A percentile compares a stretch with the other conserved stretches of the same genome.
These are phyloP conservation scores for Candolleomyces aberdarensis DNA, from an alignment of 768 basidiomycete species.

Conservation along the genomic window DNA sequence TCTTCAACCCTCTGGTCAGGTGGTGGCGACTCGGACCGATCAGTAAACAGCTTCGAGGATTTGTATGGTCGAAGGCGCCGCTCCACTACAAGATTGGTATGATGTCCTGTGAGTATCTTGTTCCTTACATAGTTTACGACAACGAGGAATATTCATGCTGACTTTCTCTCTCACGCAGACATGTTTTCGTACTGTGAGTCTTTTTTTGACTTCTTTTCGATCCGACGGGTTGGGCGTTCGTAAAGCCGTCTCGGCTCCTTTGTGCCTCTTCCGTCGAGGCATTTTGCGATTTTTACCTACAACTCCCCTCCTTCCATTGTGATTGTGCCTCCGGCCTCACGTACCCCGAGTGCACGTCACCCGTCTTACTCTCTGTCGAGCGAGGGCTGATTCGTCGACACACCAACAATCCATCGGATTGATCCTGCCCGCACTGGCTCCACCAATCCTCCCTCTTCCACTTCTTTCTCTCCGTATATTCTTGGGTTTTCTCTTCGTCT, in stretches of 20 bases:
- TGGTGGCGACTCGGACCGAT: constrained; percentile 83
- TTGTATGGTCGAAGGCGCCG: constrained; percentile 74
- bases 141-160: neutral
- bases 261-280: neutral
- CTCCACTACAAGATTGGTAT: constrained; percentile 81
- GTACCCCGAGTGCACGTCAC: neutral
- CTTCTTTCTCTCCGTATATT: neutral
- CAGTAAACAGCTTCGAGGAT: constrained; percentile 66
- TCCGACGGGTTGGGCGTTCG: neutral
- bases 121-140: neutral
- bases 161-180: constrained; percentile 22
- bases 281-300: neutral
- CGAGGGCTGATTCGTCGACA: neutral
- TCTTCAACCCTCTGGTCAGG: constrained; percentile 77
- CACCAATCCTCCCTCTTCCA: too few species aligned
- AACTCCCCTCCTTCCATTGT: neutral
- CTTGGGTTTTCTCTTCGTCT: neutral
- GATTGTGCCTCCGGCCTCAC: neutral
- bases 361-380: neutral
- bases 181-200: constrained; percentile 46
- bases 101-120: constrained; percentile 55
- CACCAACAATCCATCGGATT: neutral
- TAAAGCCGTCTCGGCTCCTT: neutral
- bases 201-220: constrained; percentile 11
- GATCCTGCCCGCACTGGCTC: neutral